Evolutionary conservation across 1,139 yeast genomes (phyloP).

Genomic region (Lodderomyces jiufengensis): DNA sequence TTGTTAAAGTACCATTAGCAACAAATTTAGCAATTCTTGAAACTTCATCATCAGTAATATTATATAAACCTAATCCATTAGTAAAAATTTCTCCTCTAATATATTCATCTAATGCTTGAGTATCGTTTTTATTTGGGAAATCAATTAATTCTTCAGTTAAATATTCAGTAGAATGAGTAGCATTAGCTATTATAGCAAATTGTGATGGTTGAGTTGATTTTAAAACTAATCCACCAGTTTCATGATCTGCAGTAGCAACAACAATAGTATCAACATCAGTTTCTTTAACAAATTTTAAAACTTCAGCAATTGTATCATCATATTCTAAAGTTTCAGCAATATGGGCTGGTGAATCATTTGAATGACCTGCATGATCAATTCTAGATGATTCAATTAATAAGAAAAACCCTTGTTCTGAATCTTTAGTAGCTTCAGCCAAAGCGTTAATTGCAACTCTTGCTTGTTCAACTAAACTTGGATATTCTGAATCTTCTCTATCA

Average conservation of each 20-base stretch:
- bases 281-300: slow-evolving; percentile 58
- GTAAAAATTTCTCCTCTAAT: slow-evolving; percentile 49
- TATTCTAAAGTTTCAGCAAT: slow-evolving; percentile 51
- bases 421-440: slow-evolving; percentile 57
- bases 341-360: slow-evolving; percentile 61
- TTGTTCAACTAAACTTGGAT: slow-evolving; percentile 75
- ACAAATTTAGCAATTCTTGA: slow-evolving; percentile 21
- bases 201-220: slow-evolving; percentile 63
- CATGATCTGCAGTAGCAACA: slow-evolving; percentile 83
- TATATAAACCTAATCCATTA: slow-evolving; percentile 56
- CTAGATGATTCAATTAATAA: slow-evolving; percentile 82
- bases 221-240: slow-evolving; percentile 76
- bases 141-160: slow-evolving; percentile 34
- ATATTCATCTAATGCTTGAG: slow-evolving; percentile 34
- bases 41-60: slow-evolving; percentile 51
- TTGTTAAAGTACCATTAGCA: slow-evolving; percentile 12
- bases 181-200: slow-evolving; percentile 68
- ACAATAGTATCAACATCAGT: slow-evolving; percentile 70
- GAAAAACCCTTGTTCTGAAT: slow-evolving; percentile 81
- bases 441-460: slow-evolving; percentile 67
- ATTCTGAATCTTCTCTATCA: slow-evolving; percentile 54
- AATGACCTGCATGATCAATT: slow-evolving; percentile 91
- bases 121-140: slow-evolving; percentile 22
- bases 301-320: slow-evolving; percentile 72
- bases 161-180: slow-evolving; percentile 71